Evolutionary conservation across 2,329 filamentous ascomycete genomes (phyloP).

Genomic region (Ophiostoma sp.): DNA sequence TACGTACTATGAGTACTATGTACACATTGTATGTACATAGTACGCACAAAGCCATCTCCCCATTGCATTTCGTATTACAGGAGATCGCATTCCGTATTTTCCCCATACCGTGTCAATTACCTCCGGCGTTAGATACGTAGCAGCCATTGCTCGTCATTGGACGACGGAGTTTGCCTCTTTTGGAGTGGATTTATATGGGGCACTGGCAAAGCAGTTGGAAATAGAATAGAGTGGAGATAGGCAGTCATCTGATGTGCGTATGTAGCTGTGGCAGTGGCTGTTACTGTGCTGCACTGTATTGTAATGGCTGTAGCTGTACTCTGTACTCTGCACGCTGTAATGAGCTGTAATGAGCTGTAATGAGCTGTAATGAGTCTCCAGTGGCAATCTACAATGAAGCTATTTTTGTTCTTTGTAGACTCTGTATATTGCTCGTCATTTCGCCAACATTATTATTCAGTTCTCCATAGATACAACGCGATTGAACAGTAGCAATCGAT

Average conservation of each 20-base stretch:
- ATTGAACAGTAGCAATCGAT: too few species aligned
- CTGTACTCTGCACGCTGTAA: neutral
- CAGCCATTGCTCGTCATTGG: too few species aligned
- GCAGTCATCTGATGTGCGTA: neutral
- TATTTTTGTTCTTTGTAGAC: neutral
- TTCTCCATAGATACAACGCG: neutral
- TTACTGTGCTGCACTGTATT: neutral
- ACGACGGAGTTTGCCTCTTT: conserved; percentile 2
- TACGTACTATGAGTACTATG: too few species aligned
- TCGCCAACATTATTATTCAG: neutral
- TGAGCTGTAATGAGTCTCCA: neutral
- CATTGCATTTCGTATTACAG: neutral
- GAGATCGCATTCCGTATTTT: neutral
- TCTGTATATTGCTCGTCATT: neutral
- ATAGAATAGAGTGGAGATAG: neutral
- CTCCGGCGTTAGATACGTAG: neutral
- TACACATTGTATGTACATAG: too few species aligned
- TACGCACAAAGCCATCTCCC: too few species aligned
- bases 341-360: neutral
- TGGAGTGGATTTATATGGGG: neutral
- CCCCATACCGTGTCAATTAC: neutral
- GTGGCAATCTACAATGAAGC: neutral
- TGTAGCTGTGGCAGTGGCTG: neutral
- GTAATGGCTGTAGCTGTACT: neutral
- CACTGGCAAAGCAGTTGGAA: neutral